These are phyloP conservation scores for Sphaerulina musiva DNA, from an alignment of 2,329 filamentous ascomycete species.

Conservation along the genomic window DNA sequence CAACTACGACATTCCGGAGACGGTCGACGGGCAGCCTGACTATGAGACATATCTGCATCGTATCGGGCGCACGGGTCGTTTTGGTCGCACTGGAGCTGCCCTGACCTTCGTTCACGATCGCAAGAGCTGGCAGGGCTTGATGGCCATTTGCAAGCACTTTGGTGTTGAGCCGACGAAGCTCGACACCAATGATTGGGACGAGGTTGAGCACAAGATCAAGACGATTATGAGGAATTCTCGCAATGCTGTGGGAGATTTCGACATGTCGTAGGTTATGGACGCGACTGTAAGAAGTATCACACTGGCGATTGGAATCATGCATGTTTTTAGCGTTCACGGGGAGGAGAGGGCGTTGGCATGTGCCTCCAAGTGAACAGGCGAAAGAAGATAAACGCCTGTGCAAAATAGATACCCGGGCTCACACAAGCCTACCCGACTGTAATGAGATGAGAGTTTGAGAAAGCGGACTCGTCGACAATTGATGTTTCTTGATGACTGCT, in stretches of 20 bases:
- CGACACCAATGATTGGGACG: conserved; percentile 83
- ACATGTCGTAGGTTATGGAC: conserved; percentile 10
- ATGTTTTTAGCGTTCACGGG: not conserved
- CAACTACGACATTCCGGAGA: conserved; percentile 67
- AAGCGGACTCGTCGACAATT: not conserved
- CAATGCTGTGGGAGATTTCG: conserved; percentile 23
- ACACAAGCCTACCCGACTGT: not conserved
- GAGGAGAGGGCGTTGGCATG: not conserved
- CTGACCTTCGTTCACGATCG: conserved; percentile 91
- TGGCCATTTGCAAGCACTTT: conserved; percentile 73
- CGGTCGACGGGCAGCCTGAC: conserved; percentile 64
- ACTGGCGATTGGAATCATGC: not conserved
- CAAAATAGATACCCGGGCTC: not conserved
- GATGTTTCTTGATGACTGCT: not conserved
- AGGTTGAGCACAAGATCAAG: conserved; percentile 76
- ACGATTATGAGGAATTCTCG: conserved; percentile 61
- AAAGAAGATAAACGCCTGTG: not conserved
- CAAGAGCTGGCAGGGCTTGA: conserved; percentile 71
- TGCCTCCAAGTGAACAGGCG: not conserved
- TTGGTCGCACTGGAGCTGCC: conserved; percentile 90
- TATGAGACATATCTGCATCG: conserved; percentile 95
- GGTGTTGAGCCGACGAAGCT: conserved; percentile 73
- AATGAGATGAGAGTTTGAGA: not conserved
- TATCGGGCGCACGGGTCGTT: conserved; percentile 93
- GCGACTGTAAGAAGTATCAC: not conserved